Base-by-base conservation (phyloP, 2,329 filamentous ascomycete genomes). In the Fusarium graminum region DNA sequence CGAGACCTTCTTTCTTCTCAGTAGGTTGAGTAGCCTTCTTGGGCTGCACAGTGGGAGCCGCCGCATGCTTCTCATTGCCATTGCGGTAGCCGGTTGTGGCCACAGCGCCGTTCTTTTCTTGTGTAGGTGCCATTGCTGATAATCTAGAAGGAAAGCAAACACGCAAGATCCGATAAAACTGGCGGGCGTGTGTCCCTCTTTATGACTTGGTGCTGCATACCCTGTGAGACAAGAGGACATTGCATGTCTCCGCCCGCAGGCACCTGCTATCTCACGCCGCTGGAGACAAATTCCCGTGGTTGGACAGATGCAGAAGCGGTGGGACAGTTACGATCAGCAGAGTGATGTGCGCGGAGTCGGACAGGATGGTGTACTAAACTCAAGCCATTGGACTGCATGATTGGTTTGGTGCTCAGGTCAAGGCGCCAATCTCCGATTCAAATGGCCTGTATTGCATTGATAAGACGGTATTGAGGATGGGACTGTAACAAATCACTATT, bases 1-100 rank as follows among this genome's bases (percentile, higher is more conserved):
- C 10, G 7, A 68, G 43, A n/a, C 66, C 61, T 40, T 74, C 67
- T 44, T 74, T 74, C 52, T 70, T 68, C n/a, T 63, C 52, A 4
- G 59, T 63, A 6, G 61, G 46, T 10, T 54, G 49, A 34, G 51
- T 45, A 16, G n/a, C 14, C 3, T 16, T 36, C 34, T 36, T 36
- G 8, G 34, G 9, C 16, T 9, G 34, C 7, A n/a, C 34, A 16
- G n/a, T 16, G n/a, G 34, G 34, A 36, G 34, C 34, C n/a, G 34
- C 34, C 7, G n/a, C 16, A n/a, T 36, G 34, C 34, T 36, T 36
- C 34, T n/a, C 34, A 7, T 34, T 34, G 12, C 30, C 55, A 26
- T 59, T 59, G 25, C 52, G 45, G 28, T 67, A 43, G 13, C 70
- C 73, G 32, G 71, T 71, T 49, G 65, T 68, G 54, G 67, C 57